Evolutionary conservation across 495 filamentous ascomycete species (phyloP), one percentile per base, ranked within the genome.

Genomic region (Neurospora terricola): DNA sequence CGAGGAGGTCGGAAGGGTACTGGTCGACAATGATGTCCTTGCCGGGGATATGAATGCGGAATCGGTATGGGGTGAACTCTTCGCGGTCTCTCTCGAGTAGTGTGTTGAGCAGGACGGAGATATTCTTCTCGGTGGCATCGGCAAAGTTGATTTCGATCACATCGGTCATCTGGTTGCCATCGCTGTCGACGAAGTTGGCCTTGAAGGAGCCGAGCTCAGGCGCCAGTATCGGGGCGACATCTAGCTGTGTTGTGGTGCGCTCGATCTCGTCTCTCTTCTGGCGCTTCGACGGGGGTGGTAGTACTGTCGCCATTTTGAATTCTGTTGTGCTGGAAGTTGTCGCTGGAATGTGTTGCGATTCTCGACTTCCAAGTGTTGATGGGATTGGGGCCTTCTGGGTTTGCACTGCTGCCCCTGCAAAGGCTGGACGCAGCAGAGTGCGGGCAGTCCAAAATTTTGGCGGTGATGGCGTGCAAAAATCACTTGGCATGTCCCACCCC

Each of bases 281-380:
- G 69, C 94, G 90, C 83, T 98, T 99, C 70, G 91, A 93, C 48
- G 96, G 96, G 27, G 94, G 96, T 18, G 96, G 96, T 38, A 90
- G 80, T 21, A 96, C 82, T 4, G 96, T 99, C 43, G 96, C 90
- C 96, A 99, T 99, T 45, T 66, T 81, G 73, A 7, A 18, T 12
- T 23, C 45, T 72, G 39, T 30, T 21, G 36, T 30, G 36, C 54
- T 38, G 38, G 62, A 16, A 27, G 43, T 12, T 40, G 30, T 27
- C 23, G 21, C 14, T 36, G 21, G 27, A 16, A 0, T 62, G 23
- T 62, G 27, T 72, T 27, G 54, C 27, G 16, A 69, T 72, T 6
- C 54, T 62, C 27, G 54, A 30, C 54, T 62, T 34, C 54, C 48
- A 62, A 9, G 1, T 62, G 7, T 34, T 18, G 54, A 72, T 70